Evolutionary conservation across 257 asterid species (phyloP).

Genomic region (Solanum verrucosum): DNA sequence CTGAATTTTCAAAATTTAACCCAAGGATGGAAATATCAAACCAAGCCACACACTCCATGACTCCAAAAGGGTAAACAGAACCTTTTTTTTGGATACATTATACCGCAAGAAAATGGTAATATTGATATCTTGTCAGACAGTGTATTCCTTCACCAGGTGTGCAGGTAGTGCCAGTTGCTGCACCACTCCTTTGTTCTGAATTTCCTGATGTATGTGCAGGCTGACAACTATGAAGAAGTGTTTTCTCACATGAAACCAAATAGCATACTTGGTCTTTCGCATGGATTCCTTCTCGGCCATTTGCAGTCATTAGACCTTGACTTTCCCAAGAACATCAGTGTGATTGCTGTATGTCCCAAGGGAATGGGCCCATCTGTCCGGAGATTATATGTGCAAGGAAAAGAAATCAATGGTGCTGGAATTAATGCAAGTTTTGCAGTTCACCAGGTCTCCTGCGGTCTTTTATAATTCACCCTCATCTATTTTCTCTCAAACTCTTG

Average conservation of each 20-base stretch:
- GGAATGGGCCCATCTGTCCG: slow-evolving; percentile 99
- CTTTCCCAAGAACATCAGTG: slow-evolving; percentile 84
- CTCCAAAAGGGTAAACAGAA: too few species aligned
- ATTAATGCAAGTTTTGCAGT: slow-evolving; percentile 91
- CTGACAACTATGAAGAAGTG: slow-evolving; percentile 81
- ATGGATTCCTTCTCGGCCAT: slow-evolving; percentile 95
- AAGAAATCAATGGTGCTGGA: slow-evolving; percentile 95
- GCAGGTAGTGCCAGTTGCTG: background rate
- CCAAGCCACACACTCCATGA: background rate
- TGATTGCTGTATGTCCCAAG: slow-evolving; percentile 95
- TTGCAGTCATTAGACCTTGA: slow-evolving; percentile 79
- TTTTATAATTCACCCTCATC: background rate
- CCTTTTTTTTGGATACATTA: background rate
- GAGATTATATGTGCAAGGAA: slow-evolving; percentile 92
- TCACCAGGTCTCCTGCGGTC: slow-evolving; percentile 54
- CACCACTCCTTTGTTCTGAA: background rate
- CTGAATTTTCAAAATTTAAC: background rate
- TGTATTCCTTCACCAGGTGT: background rate
- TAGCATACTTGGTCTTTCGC: slow-evolving; percentile 95
- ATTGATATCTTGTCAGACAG: background rate
- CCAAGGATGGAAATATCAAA: background rate
- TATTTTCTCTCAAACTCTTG: background rate
- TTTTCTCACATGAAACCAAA: slow-evolving; percentile 96
- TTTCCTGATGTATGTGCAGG: slow-evolving; percentile 31
- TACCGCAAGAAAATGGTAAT: background rate